Evolutionary conservation across 1,284 basidiomycete genomes (phyloP).

Genomic region (Trametes versicolor): DNA sequence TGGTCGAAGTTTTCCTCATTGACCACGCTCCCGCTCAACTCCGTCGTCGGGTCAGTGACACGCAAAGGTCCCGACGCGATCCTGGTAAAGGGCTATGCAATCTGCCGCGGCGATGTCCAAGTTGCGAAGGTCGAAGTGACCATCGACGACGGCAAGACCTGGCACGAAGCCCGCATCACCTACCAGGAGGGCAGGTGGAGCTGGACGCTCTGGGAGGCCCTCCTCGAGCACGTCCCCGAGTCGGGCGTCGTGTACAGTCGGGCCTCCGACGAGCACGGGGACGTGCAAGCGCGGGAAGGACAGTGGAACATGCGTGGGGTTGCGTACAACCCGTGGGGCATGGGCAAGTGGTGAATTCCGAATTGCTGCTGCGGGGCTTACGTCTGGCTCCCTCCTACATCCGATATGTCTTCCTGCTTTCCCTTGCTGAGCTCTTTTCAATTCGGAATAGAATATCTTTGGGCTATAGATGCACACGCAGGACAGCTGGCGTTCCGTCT

Average conservation of each 20-base stretch:
- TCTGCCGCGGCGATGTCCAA: constrained; percentile 56
- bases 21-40: constrained; percentile 70
- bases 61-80: constrained; percentile 44
- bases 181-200: constrained; percentile 75
- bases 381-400: not conserved
- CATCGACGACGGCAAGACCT: constrained; percentile 59
- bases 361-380: not conserved
- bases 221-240: constrained; percentile 44
- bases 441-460: not conserved
- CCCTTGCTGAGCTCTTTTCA: not conserved
- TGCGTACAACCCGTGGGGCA: constrained; percentile 52
- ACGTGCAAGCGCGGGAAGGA: constrained; percentile 56
- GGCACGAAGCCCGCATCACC: constrained; percentile 61
- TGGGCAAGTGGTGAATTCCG: constrained; percentile 31
- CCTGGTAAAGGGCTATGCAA: constrained; percentile 67
- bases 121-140: constrained; percentile 62
- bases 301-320: constrained; percentile 69
- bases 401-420: not conserved
- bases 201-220: constrained; percentile 73
- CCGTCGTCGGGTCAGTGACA: constrained; percentile 57
- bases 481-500: not conserved
- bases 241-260: constrained; percentile 47
- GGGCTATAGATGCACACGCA: not conserved
- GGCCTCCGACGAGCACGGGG: constrained; percentile 55
- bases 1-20: constrained; percentile 65